Base-by-base conservation (phyloP, 768 basidiomycete species). In the Leucocoprinus birnbaumii region DNA sequence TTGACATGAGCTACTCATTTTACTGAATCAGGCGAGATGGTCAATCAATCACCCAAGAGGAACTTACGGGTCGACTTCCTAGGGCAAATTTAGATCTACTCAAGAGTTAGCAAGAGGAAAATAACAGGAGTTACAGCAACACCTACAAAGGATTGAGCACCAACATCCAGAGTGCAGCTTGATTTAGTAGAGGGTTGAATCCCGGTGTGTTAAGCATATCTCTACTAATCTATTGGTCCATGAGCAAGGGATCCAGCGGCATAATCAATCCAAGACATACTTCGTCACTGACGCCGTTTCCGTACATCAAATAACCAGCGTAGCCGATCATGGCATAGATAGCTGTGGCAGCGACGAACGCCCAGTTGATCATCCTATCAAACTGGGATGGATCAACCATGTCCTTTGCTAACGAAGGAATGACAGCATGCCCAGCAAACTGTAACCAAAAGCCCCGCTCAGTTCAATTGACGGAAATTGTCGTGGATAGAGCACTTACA, bases 281-380 rank as follows among this genome's bases (percentile, higher is more conserved):
- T 78, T 94, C 92, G 56, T 90, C 91, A 62, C 83, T 84, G 47
- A 95, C 91, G 27, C 66, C 62, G 47, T 80, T 74, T 9, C 94
- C 93, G 65, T 93, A 94, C 96, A 98, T 98, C 18, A 91, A 68
- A 62, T 97, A 98, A 0, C 95, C 96, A 18, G 84, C 85, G 43
- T 80, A 82, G 3, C 89, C 93, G 25, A 94, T 85, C 10, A 87
- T 57, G n/a, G 73, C 66, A 59, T 86, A 86, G 25, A 90, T 71
- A 34, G 74, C 70, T 0, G 87, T 86, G 19, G 89, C 82, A 45
- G 85, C 73, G 19, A 91, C 87, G 66, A 95, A 98, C 31, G 95
- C 91, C 67, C 83, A 81, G 65, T 94, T 85, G 58, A 91, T 87
- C 84, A 94, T 92, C 50, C 67, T 70, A 66, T 89, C 81, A 67